phyloP scores from a whole-genome alignment of 2,329 filamentous ascomycete species.

The Leptographium lundbergii region DNA sequence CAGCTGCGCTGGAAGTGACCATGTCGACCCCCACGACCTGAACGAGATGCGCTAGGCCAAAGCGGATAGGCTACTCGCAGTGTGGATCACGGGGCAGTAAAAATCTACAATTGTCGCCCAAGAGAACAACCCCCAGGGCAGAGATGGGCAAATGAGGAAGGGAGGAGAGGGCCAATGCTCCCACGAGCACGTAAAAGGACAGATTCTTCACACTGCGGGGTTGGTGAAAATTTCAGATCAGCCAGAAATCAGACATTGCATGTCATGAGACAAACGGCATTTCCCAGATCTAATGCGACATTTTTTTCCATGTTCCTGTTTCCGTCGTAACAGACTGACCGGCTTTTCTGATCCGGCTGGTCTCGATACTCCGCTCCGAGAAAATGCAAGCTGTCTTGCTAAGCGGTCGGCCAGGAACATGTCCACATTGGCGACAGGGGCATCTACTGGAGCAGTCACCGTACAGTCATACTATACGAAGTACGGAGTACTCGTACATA shows the following conservation, averaged over 20 bases:
- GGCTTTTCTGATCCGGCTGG: background rate
- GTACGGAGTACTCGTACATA: background rate
- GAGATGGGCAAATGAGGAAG: background rate
- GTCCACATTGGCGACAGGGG: background rate
- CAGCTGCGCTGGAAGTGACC: background rate
- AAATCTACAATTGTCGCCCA: background rate
- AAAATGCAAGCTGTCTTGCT: background rate
- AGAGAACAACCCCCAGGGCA: background rate
- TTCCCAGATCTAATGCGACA: background rate
- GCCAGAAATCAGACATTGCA: background rate
- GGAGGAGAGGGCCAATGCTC: background rate
- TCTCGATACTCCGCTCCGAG: background rate
- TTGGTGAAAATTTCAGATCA: background rate
- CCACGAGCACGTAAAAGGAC: background rate
- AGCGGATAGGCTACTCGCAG: background rate
- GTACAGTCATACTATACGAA: too few species aligned
- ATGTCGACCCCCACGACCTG: background rate
- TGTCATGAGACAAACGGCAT: background rate
- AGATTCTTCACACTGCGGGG: background rate
- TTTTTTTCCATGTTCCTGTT: background rate
- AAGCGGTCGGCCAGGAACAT: background rate
- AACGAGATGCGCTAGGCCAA: background rate
- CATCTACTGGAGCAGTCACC: too few species aligned
- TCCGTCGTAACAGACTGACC: background rate
- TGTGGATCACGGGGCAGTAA: background rate